Evolutionary conservation across 345 rosid genomes (phyloP).

Genomic region (Euphorbia pulcherrima): DNA sequence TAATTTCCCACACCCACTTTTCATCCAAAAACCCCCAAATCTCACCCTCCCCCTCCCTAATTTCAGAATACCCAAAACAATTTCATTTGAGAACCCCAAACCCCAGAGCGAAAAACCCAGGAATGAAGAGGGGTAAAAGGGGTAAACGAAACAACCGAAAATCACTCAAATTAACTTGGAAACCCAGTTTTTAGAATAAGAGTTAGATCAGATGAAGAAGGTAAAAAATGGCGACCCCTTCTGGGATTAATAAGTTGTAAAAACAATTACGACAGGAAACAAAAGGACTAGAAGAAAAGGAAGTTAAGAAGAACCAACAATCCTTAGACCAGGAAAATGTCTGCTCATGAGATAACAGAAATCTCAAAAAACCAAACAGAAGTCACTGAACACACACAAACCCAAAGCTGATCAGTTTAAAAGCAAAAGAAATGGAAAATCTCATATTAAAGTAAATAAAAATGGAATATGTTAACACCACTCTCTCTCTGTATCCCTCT

Average conservation of each 20-base stretch:
- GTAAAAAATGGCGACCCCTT: constrained; percentile 13
- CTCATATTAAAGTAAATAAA: too few species aligned
- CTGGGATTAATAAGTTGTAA: neutral
- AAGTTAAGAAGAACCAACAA: constrained; percentile 14
- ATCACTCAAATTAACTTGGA: constrained; percentile 10
- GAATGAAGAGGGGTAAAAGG: neutral
- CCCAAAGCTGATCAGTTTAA: constrained; percentile 20
- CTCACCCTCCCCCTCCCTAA: constrained; percentile 7
- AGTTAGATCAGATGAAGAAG: constrained; percentile 13
- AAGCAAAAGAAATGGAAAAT: constrained; percentile 1
- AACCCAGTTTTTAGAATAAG: constrained; percentile 4
- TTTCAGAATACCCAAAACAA: neutral
- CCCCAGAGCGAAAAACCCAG: neutral
- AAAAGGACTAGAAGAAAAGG: neutral
- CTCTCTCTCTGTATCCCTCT: neutral
- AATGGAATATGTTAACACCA: neutral
- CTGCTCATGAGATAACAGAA: constrained; percentile 12
- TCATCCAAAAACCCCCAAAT: constrained; percentile 29
- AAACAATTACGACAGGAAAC: constrained; percentile 6
- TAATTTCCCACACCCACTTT: constrained; percentile 26
- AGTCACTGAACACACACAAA: neutral
- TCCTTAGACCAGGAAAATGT: constrained; percentile 23
- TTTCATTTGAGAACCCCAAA: neutral
- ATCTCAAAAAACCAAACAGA: neutral
- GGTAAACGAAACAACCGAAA: neutral